A percentile compares a stretch with the other conserved stretches of the same genome.
phyloP scores from a whole-genome alignment of 2,329 filamentous ascomycete species.

The Cladophialophora psammophila region DNA sequence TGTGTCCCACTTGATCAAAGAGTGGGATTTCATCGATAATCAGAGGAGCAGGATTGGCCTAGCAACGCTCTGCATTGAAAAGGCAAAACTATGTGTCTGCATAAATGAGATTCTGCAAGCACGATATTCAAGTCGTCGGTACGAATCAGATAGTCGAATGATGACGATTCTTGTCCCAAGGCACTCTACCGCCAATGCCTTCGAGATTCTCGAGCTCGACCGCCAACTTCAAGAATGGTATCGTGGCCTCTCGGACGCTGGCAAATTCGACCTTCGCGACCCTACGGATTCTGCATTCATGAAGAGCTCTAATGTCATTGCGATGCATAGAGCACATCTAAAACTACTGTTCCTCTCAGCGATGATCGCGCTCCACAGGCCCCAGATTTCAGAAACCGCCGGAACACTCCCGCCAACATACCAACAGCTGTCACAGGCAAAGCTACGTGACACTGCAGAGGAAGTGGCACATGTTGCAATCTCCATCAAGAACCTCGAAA shows the following conservation, averaged over 20 bases:
- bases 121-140: slow-evolving; percentile 20
- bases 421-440: slow-evolving; percentile 80
- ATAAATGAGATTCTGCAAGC: slow-evolving; percentile 24
- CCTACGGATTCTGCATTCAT: neutral
- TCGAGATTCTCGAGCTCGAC: slow-evolving; percentile 80
- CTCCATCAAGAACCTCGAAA: slow-evolving; percentile 71
- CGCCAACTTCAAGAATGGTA: slow-evolving; percentile 80
- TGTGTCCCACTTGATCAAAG: slow-evolving; percentile 64
- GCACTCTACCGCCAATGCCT: slow-evolving; percentile 80
- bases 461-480: slow-evolving; percentile 85
- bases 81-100: slow-evolving; percentile 25
- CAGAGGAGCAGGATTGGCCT: slow-evolving; percentile 9
- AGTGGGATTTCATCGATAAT: slow-evolving; percentile 13
- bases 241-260: slow-evolving; percentile 53
- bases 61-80: slow-evolving; percentile 26
- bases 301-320: neutral
- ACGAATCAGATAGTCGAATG: slow-evolving; percentile 17
- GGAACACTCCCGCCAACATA: slow-evolving; percentile 54
- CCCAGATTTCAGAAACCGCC: slow-evolving; percentile 72
- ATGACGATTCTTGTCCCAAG: slow-evolving; percentile 75
- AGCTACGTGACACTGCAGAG: slow-evolving; percentile 81
- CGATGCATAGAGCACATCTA: slow-evolving; percentile 75
- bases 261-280: slow-evolving; percentile 15
- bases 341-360: slow-evolving; percentile 95
- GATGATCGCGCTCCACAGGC: slow-evolving; percentile 87